phyloP scores from a whole-genome alignment of 169 alveolate species.

The Theileria parva region DNA sequence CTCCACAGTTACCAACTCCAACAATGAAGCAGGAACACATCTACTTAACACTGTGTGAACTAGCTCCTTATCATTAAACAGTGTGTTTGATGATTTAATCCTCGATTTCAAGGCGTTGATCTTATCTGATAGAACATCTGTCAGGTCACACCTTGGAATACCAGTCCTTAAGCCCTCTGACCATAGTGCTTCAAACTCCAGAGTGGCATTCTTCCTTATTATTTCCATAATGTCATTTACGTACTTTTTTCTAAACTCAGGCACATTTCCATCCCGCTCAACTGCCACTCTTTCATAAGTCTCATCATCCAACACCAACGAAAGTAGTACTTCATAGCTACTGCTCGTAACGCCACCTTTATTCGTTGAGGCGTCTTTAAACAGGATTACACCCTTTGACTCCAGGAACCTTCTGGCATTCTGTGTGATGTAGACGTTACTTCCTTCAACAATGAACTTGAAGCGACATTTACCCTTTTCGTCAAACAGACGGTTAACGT shows the following conservation, averaged over 20 bases:
- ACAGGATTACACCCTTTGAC: slow-evolving; percentile 74
- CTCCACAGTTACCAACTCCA: slow-evolving; percentile 67
- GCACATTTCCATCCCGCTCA: slow-evolving; percentile 28
- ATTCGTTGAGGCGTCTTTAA: slow-evolving; percentile 84
- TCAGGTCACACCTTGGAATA: slow-evolving; percentile 76
- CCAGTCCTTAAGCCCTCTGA: slow-evolving; percentile 77
- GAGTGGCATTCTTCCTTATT: slow-evolving; percentile 67
- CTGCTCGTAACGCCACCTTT: slow-evolving; percentile 88
- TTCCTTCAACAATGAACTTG: slow-evolving; percentile 85
- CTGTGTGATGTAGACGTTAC: slow-evolving; percentile 84
- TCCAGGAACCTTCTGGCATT: slow-evolving; percentile 81
- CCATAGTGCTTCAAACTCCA: slow-evolving; percentile 75
- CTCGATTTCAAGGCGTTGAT: slow-evolving; percentile 73
- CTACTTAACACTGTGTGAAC: slow-evolving; percentile 38
- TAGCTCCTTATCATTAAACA: slow-evolving; percentile 68
- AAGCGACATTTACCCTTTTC: slow-evolving; percentile 66
- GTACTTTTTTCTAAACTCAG: slow-evolving; percentile 68
- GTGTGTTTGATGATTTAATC: slow-evolving; percentile 68
- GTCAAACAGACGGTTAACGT: slow-evolving; percentile 71
- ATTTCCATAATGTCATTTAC: slow-evolving; percentile 71
- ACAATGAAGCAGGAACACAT: slow-evolving; percentile 72
- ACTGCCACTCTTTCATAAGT: slow-evolving; percentile 47
- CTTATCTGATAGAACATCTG: slow-evolving; percentile 76
- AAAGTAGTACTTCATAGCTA: slow-evolving; percentile 84
- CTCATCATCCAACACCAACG: slow-evolving; percentile 75